These are phyloP conservation scores for Saccharum hybrid DNA, from an alignment of 202 grass and related monocot genomes.

Conservation along the genomic window DNA sequence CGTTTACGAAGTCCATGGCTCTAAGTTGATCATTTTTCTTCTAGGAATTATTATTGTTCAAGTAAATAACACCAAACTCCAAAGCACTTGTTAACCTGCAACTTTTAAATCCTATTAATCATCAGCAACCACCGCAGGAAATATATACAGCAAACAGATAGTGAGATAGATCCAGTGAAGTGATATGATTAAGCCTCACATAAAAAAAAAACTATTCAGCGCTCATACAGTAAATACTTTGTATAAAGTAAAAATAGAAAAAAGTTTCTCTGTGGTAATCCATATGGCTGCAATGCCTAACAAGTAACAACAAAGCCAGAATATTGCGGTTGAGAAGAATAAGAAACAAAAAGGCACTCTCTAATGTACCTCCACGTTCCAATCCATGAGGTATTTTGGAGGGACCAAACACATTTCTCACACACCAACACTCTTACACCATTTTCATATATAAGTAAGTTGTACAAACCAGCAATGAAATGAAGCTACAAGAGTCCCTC, in stretches of 20 bases:
- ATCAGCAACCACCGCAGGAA: not conserved
- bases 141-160: not conserved
- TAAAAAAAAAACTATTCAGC: no score
- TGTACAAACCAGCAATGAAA: slow-evolving; percentile 12
- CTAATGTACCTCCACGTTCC: not conserved
- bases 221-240: not conserved
- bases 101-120: not conserved
- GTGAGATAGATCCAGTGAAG: not conserved
- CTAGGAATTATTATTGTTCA: no score
- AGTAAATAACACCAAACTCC: no score
- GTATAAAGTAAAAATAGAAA: not conserved
- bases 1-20: no score
- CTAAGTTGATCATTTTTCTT: no score
- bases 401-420: not conserved
- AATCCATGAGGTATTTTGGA: not conserved
- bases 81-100: no score
- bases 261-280: not conserved
- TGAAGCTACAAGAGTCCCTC: slow-evolving; percentile 5
- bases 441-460: not conserved
- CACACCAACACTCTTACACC: not conserved
- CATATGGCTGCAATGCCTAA: not conserved
- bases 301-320: not conserved
- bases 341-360: not conserved
- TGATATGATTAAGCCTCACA: not conserved
- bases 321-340: not conserved